Evolutionary conservation across 2,329 filamentous ascomycete species (phyloP).

Genomic region (Ceratocystis albifundus): DNA sequence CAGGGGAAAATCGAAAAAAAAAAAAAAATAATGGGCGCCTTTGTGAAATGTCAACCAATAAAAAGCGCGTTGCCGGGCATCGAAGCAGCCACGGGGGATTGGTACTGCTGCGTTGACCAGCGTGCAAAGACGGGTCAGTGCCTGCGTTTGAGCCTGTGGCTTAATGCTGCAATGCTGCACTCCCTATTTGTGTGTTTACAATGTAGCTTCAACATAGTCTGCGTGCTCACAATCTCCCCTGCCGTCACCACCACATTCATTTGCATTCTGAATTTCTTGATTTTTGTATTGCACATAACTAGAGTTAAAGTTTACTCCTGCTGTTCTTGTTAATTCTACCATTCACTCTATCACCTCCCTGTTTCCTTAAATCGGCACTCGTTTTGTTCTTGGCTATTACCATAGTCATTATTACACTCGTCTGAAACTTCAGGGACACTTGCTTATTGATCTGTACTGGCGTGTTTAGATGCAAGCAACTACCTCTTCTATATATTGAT

Average conservation of each 20-base stretch:
- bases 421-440: neutral
- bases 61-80: slow-evolving; percentile 18
- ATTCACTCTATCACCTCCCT: neutral
- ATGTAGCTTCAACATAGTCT: neutral
- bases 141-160: neutral
- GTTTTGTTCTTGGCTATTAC: neutral
- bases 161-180: neutral
- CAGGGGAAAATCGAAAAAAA: slow-evolving; percentile 6
- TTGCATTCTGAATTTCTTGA: neutral
- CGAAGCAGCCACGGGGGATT: neutral
- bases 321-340: neutral
- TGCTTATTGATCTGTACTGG: neutral
- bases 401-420: slow-evolving; percentile 9
- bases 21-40: neutral
- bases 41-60: neutral
- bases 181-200: slow-evolving; percentile 9
- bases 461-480: neutral
- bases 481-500: slow-evolving; percentile 5
- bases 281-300: neutral
- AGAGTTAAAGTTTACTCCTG: neutral
- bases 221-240: neutral
- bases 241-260: slow-evolving; percentile 7
- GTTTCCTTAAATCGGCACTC: neutral
- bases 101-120: neutral
- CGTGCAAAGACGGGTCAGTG: neutral